A percentile compares a stretch with the other conserved stretches of the same genome.
These are phyloP conservation scores for Hypomontagnella monticulosa DNA, from an alignment of 495 filamentous ascomycete species.

Conservation along the genomic window DNA sequence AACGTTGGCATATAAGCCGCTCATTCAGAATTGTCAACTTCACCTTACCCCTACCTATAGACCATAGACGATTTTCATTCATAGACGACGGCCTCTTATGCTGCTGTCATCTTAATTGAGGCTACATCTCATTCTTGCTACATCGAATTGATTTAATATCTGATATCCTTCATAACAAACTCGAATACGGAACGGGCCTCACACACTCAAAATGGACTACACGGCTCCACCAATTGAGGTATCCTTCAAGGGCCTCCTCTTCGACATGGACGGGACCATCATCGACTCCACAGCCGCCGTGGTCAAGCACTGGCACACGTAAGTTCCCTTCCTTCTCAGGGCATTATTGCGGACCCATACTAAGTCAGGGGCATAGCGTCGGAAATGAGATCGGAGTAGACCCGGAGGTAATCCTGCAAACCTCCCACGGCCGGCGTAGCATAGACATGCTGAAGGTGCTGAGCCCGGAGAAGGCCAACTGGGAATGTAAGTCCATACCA, in stretches of 20 bases:
- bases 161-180: neutral
- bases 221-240: conserved; percentile 67
- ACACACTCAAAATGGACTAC: conserved; percentile 53
- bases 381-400: conserved; percentile 84
- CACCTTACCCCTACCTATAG: neutral
- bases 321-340: conserved; percentile 42
- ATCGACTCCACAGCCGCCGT: conserved; percentile 85
- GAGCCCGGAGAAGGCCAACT: conserved; percentile 82
- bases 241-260: conserved; percentile 80
- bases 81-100: neutral
- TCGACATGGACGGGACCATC: conserved; percentile 92
- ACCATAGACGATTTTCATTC: neutral
- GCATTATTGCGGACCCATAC: conserved; percentile 1
- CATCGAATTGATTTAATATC: neutral
- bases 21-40: neutral
- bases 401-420: conserved; percentile 81
- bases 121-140: neutral
- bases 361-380: conserved; percentile 62
- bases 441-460: conserved; percentile 83
- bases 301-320: conserved; percentile 91
- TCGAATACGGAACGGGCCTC: no score
- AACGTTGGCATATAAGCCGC: conserved; percentile 5
- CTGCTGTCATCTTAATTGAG: neutral
- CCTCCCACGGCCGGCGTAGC: conserved; percentile 86
- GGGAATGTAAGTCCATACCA: conserved; percentile 87